Evolutionary conservation across 371 early-diverging fungal genomes (phyloP).

Genomic region (Syncephalastrum monosporum): DNA sequence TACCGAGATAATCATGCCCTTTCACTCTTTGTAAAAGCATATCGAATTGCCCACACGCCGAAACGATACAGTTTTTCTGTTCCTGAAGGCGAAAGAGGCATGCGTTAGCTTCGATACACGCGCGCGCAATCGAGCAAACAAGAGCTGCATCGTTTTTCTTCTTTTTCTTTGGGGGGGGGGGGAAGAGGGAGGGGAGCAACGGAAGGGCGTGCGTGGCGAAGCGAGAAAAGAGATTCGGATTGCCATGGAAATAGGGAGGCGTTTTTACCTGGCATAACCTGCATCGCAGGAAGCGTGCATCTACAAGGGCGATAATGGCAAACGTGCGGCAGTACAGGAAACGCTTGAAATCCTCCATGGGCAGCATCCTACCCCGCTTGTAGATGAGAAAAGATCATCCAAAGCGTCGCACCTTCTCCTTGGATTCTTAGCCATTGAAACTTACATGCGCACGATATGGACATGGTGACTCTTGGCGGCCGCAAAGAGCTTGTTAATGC

Average conservation of each 20-base stretch:
- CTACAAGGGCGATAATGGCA: slow-evolving; percentile 74
- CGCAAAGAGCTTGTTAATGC: slow-evolving; percentile 78
- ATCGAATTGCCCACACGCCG: slow-evolving; percentile 42
- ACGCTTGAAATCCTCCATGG: slow-evolving; percentile 76
- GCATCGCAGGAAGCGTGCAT: slow-evolving; percentile 65
- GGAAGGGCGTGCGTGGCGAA: not conserved
- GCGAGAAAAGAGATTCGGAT: too few species aligned
- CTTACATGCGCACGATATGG: slow-evolving; percentile 72
- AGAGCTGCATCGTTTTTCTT: too few species aligned
- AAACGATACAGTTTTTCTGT: slow-evolving; percentile 35
- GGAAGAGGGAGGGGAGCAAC: not conserved
- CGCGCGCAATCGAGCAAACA: too few species aligned
- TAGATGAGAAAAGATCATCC: too few species aligned
- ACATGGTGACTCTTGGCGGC: slow-evolving; percentile 68
- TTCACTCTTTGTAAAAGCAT: slow-evolving; percentile 44
- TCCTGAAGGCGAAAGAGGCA: slow-evolving; percentile 26
- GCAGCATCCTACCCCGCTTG: slow-evolving; percentile 47
- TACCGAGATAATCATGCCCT: slow-evolving; percentile 52
- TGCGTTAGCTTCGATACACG: not conserved
- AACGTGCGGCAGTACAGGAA: slow-evolving; percentile 73
- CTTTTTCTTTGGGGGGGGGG: too few species aligned
- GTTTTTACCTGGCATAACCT: slow-evolving; percentile 48
- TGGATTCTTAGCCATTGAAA: too few species aligned
- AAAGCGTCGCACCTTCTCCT: too few species aligned
- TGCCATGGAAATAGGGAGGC: too few species aligned